Evolutionary conservation across 2,329 filamentous ascomycete genomes (phyloP).

Genomic region (Dactylonectria estremocensis): DNA sequence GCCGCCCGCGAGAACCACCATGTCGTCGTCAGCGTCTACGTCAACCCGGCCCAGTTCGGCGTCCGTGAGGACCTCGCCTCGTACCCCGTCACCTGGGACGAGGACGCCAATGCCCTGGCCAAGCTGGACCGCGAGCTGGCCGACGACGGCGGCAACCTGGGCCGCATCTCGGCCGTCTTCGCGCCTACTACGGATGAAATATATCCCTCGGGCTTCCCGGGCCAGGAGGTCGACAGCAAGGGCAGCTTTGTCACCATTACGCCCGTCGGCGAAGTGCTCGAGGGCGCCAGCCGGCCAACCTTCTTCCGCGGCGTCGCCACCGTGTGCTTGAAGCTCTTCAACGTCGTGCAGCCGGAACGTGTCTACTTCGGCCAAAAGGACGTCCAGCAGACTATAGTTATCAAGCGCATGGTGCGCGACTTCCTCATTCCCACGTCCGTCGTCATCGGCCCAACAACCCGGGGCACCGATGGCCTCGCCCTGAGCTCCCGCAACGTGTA

Average conservation of each 20-base stretch:
- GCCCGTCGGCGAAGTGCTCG: constrained; percentile 84
- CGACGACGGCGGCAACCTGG: constrained; percentile 70
- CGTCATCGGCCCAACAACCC: constrained; percentile 79
- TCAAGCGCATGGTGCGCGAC: constrained; percentile 88
- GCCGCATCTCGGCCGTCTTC: constrained; percentile 86
- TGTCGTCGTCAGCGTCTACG: constrained; percentile 92
- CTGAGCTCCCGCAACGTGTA: constrained; percentile 96
- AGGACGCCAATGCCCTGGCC: constrained; percentile 78
- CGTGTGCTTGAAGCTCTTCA: constrained; percentile 86
- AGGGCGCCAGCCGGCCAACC: constrained; percentile 88
- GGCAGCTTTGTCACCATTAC: constrained; percentile 95
- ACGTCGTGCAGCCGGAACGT: constrained; percentile 71
- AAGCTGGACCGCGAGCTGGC: constrained; percentile 81
- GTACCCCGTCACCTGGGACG: constrained; percentile 92
- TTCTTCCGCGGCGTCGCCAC: constrained; percentile 98
- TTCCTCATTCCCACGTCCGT: constrained; percentile 86
- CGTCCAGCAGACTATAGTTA: constrained; percentile 93
- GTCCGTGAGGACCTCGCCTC: constrained; percentile 87
- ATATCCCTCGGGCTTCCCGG: constrained; percentile 87
- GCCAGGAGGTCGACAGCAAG: constrained; percentile 79
- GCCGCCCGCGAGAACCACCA: constrained; percentile 88
- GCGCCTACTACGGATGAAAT: constrained; percentile 86
- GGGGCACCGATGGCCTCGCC: constrained; percentile 87
- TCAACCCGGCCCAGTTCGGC: constrained; percentile 98
- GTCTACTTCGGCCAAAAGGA: constrained; percentile 98